These are phyloP conservation scores for Chlorella sorokiniana DNA, from an alignment of 139 green algal genomes.

Conservation along the genomic window DNA sequence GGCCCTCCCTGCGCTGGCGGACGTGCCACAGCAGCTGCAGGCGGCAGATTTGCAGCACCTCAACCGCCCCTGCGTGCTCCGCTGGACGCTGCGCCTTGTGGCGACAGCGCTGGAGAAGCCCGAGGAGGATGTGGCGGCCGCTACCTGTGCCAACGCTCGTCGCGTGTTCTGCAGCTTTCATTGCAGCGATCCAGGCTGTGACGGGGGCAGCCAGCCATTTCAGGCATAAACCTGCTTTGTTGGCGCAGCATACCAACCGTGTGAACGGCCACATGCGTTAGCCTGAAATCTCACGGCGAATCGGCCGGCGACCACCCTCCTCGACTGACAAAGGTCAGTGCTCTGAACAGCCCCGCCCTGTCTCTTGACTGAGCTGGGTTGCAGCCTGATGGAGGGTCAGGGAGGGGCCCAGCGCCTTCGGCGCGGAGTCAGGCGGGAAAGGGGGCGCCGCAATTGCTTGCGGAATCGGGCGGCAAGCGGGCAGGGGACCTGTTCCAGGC, in stretches of 20 bases:
- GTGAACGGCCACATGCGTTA: too few relatives aligned
- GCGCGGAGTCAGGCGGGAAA: background rate
- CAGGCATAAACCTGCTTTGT: too few relatives aligned
- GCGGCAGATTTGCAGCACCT: background rate
- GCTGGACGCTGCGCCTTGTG: slow-evolving; percentile 16
- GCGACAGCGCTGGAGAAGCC: background rate
- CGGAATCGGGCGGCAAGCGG: background rate
- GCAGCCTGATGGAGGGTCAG: background rate
- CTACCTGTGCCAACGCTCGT: background rate
- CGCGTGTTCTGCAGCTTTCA: background rate
- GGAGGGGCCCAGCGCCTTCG: background rate
- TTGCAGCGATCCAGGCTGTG: too few relatives aligned
- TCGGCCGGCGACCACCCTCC: too few relatives aligned
- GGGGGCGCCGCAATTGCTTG: background rate
- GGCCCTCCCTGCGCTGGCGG: slow-evolving; percentile 4
- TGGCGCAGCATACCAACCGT: too few relatives aligned
- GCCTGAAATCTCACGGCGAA: too few relatives aligned
- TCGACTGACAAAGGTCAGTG: too few relatives aligned
- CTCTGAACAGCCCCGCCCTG: background rate
- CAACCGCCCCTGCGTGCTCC: slow-evolving; percentile 21
- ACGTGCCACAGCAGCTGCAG: background rate
- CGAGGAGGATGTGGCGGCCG: background rate
- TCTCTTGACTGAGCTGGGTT: too few relatives aligned
- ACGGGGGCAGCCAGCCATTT: too few relatives aligned
- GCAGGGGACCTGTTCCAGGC: background rate